Evolutionary conservation across 2,329 filamentous ascomycete genomes (phyloP), one percentile per base, ranked within the genome.

Genomic region (Fusarium sp.): DNA sequence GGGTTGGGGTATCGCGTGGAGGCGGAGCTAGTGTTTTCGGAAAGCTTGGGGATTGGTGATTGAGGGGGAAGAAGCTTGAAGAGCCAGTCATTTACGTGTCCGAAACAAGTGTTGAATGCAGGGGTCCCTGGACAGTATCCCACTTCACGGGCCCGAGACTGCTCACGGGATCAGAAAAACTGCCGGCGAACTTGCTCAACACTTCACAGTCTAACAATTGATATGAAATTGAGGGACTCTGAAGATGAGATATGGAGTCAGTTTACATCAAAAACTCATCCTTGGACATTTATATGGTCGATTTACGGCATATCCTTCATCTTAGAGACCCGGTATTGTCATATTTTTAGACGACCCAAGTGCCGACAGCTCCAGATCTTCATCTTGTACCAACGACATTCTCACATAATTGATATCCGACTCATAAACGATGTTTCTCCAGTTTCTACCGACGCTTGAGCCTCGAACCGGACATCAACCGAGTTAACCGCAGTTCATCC

Each of bases 91-190:
- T 54, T 56, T 20, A 10, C n/a, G 28, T 24, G 22, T 30, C 48
- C 30, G 48, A 55, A 42, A 24, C 47, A 30, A 35, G 41, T n/a
- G 11, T 18, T 22, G 7, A 15, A 16, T 20, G n/a, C 59, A 59
- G n/a, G 59, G 59, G 28, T 20, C 39, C 59, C 59, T 44, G 33
- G 53, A 6, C 13, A 14, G 16, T 20, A 35, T 56, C 38, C 58
- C 58, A 61, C 58, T 61, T 56, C n/a, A 56, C 12, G 58, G 20
- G 22, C 6, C 59, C 59, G 53, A 42, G 20, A 15, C 11, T 16
- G 33, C 22, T 59, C 53, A 45, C 59, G 59, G 53, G 59, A 47
- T 30, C 28, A 59, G 41, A 47, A 62, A 58, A 59, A 58, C 24
- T 39, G 7, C 59, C 33, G 41, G 51, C 0, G n/a, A 15, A 3